Evolutionary conservation across 306 rosid genomes (phyloP), one percentile per base, ranked within the genome.

Genomic region (Acmispon strigosus): DNA sequence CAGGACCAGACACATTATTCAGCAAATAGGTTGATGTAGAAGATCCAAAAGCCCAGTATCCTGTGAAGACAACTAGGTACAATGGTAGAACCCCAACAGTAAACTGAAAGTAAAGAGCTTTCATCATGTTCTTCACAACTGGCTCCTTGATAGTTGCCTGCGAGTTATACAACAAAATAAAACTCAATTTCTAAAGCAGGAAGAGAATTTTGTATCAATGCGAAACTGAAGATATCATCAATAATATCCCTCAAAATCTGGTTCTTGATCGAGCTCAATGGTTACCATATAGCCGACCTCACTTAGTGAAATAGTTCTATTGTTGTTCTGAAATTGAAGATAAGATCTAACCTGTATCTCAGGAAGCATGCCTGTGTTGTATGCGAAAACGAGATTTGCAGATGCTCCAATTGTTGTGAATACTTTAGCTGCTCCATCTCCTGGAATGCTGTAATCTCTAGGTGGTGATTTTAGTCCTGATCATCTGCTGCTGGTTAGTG

Each of bases 1-100:
- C 70, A 2, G 97, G 95, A 68, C 99, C 97, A 0, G 55, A 53
- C 49, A 89, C 95, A 62, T 15, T 94, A 61, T 85, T 94, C 73
- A 91, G 82, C 82, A 94, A 76, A 74, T 94, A 94, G 59, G 86
- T 8, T 29, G 85, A 22, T 57, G 97, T 89, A n/a, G 80, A 65
- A 59, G 82, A 66, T 78, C 97, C 99, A 72, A 89, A 94, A 18
- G 96, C 99, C 99, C 99, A 94, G 72, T 94, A 94, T 9, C 99
- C 97, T 10, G 77, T 61, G 61, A 94, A 94, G 44, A 89, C 71
- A 24, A 89, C 85, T 2, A 86, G 76, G 76, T 84, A 94, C 82
- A 94, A 27, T 1, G 99, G 99, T 49, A 89, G 12, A 82, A 89
- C 91, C 15, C 99, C 99, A 1, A 22, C 82, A 0, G 92, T 76